Conservation (phyloP, 345 rosid species). For the Hirschfeldia incana region DNA sequence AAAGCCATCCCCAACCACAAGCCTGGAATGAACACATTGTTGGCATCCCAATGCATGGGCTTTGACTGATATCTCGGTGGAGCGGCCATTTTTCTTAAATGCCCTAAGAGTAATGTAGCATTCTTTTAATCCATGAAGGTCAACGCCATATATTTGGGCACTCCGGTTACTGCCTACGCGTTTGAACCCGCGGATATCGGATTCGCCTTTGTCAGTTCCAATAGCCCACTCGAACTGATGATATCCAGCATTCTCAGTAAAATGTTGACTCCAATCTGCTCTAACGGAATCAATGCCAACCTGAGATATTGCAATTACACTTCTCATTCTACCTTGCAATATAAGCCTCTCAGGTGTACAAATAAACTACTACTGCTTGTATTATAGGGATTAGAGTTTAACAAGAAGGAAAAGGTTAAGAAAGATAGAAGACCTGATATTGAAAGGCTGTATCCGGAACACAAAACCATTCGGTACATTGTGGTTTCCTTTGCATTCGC, state of each 20-base stretch:
- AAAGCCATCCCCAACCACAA: constrained; percentile 90
- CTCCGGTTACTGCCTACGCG: constrained; percentile 69
- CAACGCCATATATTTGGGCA: constrained; percentile 65
- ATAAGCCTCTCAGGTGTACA: constrained; percentile 7
- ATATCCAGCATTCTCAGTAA: constrained; percentile 74
- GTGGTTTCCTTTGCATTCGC: constrained; percentile 81
- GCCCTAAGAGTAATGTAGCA: constrained; percentile 89
- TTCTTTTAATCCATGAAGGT: constrained; percentile 60
- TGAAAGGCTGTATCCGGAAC: constrained; percentile 83
- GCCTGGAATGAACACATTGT: constrained; percentile 88
- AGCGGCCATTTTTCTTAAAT: constrained; percentile 78
- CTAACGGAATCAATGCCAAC: constrained; percentile 70
- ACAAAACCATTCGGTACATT: constrained; percentile 90
- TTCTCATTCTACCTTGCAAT: constrained; percentile 11
- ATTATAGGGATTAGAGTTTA: not conserved
- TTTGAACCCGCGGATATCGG: constrained; percentile 85
- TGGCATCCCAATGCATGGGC: constrained; percentile 87
- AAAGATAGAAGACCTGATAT: constrained; percentile 62
- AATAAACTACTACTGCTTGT: constrained; percentile 2
- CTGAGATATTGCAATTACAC: constrained; percentile 48
- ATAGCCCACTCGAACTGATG: constrained; percentile 96
- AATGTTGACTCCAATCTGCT: constrained; percentile 83
- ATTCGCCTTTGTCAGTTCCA: constrained; percentile 87
- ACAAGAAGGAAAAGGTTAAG: constrained; percentile 10
- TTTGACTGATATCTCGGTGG: constrained; percentile 78